phyloP scores from a whole-genome alignment of 2,329 filamentous ascomycete genomes.

The Colletotrichum sp. region DNA sequence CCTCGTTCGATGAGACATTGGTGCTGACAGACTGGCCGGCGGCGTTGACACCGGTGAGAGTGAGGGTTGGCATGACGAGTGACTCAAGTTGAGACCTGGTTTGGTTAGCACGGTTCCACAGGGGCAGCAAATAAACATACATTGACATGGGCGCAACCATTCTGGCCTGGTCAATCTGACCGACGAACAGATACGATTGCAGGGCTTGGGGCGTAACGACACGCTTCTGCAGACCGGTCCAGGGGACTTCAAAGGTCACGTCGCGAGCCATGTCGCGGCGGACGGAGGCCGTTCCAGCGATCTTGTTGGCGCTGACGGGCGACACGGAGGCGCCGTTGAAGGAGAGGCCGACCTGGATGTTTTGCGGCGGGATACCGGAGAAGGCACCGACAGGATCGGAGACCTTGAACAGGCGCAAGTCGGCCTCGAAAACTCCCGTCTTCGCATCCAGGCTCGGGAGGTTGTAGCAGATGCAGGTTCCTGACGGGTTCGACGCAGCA shows the following conservation, averaged over 20 bases:
- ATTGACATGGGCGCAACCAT: conserved; percentile 62
- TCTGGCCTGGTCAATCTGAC: conserved; percentile 65
- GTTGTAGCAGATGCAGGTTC: conserved; percentile 84
- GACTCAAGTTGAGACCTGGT: conserved; percentile 62
- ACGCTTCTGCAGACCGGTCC: conserved; percentile 11
- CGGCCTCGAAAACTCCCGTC: conserved; percentile 76
- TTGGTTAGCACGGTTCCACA: conserved; percentile 13
- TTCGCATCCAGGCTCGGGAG: conserved; percentile 71
- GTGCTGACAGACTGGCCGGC: conserved; percentile 61
- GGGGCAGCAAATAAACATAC: conserved; percentile 48
- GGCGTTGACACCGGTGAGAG: conserved; percentile 63
- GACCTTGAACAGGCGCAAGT: conserved; percentile 76
- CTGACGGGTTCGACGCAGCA: conserved; percentile 73
- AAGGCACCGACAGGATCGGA: conserved; percentile 62
- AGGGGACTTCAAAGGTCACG: not conserved
- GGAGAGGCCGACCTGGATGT: conserved; percentile 59
- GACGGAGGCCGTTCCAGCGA: conserved; percentile 27
- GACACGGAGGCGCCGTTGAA: conserved; percentile 61
- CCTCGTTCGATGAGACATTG: conserved; percentile 72
- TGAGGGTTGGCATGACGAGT: conserved; percentile 71
- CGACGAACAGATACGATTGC: conserved; percentile 72
- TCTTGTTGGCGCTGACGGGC: conserved; percentile 36
- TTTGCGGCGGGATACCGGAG: conserved; percentile 51
- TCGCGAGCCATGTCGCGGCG: conserved; percentile 24
- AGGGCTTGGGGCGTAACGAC: conserved; percentile 46